These are phyloP conservation scores for Blastobotrys chiropterorum DNA, from an alignment of 805 yeast genomes.

Conservation along the genomic window DNA sequence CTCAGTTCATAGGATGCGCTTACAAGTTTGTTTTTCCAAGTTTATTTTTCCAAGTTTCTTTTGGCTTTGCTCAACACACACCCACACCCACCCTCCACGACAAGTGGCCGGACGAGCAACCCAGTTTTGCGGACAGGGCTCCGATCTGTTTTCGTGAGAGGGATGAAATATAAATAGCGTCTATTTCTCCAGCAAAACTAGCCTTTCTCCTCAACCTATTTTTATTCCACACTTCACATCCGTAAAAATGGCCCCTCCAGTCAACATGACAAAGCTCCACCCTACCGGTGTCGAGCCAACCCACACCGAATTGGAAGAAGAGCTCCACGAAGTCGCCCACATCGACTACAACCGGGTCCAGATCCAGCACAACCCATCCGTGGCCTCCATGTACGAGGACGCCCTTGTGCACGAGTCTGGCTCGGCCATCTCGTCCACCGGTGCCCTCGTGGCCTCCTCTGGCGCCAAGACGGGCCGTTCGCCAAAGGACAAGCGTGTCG, in stretches of 20 bases:
- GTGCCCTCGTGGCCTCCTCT: constrained; percentile 92
- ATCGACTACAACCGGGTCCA: constrained; percentile 37
- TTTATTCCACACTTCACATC: neutral
- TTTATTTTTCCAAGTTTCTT: neutral
- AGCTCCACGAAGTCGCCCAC: constrained; percentile 36
- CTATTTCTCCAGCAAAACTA: neutral
- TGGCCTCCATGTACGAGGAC: constrained; percentile 90
- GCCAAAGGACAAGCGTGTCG: constrained; percentile 96
- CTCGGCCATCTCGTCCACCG: constrained; percentile 85
- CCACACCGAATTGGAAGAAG: constrained; percentile 37
- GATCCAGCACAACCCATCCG: constrained; percentile 77
- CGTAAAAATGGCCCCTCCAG: constrained; percentile 31
- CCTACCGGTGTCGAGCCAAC: constrained; percentile 39
- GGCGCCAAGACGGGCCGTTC: constrained; percentile 97
- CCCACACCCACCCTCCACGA: neutral
- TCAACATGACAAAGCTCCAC: constrained; percentile 37
- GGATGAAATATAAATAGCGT: neutral
- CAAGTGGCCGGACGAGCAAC: neutral
- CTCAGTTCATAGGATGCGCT: no score
- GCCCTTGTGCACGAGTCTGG: constrained; percentile 78
- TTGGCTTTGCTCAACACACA: neutral
- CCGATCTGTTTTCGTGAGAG: neutral
- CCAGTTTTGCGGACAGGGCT: neutral
- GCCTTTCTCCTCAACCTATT: neutral
- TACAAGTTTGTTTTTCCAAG: neutral